Evolutionary conservation across 805 yeast species (phyloP).

Genomic region (Zygoascus ofunaensis): DNA sequence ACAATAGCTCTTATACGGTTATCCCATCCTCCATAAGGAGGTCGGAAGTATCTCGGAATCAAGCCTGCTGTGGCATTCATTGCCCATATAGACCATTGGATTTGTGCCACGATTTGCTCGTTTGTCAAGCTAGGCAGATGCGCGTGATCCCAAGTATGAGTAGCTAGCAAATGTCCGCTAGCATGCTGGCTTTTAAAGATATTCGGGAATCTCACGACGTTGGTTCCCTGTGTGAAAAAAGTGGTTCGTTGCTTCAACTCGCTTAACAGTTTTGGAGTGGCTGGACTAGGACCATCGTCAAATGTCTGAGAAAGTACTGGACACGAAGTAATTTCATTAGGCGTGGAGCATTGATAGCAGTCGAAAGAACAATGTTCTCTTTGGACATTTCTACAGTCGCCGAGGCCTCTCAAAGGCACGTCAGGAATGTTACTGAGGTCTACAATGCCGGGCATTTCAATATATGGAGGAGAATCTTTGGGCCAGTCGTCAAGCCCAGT

Average conservation of each 20-base stretch:
- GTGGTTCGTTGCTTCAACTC: conserved; percentile 53
- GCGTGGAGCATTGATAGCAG: conserved; percentile 67
- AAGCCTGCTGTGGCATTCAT: conserved; percentile 90
- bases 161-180: conserved; percentile 70
- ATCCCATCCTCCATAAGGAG: conserved; percentile 94
- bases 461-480: conserved; percentile 75
- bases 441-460: conserved; percentile 59
- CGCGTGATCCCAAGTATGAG: conserved; percentile 91
- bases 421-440: conserved; percentile 49
- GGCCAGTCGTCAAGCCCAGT: conserved; percentile 82
- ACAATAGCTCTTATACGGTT: conserved; percentile 73
- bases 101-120: conserved; percentile 77
- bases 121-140: conserved; percentile 70
- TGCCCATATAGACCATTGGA: conserved; percentile 96
- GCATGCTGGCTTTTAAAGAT: conserved; percentile 47
- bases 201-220: conserved; percentile 69
- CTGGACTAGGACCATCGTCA: conserved; percentile 88
- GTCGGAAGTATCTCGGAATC: conserved; percentile 87
- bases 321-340: conserved; percentile 72
- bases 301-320: conserved; percentile 73
- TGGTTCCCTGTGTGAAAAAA: conserved; percentile 78
- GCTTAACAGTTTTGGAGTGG: conserved; percentile 52
- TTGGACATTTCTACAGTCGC: conserved; percentile 45
- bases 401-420: conserved; percentile 27
- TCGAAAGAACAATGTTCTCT: conserved; percentile 71